phyloP scores from a whole-genome alignment of 2,329 filamentous ascomycete genomes.

The Botrytis fabae region DNA sequence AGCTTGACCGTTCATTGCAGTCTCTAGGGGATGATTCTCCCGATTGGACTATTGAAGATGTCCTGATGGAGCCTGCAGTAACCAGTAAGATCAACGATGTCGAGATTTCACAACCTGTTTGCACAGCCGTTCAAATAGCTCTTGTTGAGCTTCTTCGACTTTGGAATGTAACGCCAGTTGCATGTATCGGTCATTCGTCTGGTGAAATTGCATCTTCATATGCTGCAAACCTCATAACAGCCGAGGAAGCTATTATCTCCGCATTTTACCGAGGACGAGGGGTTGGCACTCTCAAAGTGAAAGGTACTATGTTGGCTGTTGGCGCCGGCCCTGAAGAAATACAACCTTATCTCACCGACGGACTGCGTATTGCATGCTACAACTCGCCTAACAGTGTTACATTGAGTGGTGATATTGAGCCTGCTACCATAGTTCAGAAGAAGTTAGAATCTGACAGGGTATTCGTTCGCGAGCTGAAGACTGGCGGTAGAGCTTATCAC shows the following conservation, averaged over 20 bases:
- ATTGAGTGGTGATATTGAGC: constrained; percentile 27
- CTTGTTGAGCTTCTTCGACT: constrained; percentile 47
- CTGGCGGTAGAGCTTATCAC: constrained; percentile 26
- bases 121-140: constrained; percentile 50
- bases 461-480: constrained; percentile 26
- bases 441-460: constrained; percentile 27
- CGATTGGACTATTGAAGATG: constrained; percentile 33
- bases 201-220: constrained; percentile 52
- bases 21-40: constrained; percentile 10
- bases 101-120: constrained; percentile 43
- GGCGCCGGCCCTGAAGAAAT: constrained; percentile 23
- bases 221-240: constrained; percentile 41
- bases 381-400: constrained; percentile 35
- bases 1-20: constrained; percentile 14
- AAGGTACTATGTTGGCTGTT: constrained; percentile 28
- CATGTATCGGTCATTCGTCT: constrained; percentile 48
- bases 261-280: constrained; percentile 46
- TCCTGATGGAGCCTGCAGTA: constrained; percentile 38
- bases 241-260: constrained; percentile 43
- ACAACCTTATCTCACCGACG: background rate
- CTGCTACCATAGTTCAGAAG: background rate
- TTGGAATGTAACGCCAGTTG: constrained; percentile 43
- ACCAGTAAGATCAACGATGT: constrained; percentile 11
- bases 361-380: constrained; percentile 33
- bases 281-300: background rate